Evolutionary conservation across 2,329 filamentous ascomycete genomes (phyloP).

Genomic region (Neofusicoccum parvum): DNA sequence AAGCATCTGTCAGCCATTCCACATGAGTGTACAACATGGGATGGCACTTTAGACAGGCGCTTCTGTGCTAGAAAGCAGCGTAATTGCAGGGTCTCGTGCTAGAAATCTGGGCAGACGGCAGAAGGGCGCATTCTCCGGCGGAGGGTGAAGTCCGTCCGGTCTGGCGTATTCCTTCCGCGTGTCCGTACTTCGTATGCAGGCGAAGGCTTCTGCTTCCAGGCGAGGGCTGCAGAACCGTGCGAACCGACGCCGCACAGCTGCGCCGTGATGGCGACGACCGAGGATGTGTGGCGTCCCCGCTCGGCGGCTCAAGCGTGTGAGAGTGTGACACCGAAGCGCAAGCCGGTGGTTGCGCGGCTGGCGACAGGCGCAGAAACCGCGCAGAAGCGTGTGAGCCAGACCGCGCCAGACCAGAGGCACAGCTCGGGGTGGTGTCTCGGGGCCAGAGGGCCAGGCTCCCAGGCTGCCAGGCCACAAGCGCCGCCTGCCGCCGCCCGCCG

Average conservation of each 20-base stretch:
- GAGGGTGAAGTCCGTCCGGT: background rate
- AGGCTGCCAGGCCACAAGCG: background rate
- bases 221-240: background rate
- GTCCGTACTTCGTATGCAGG: no score
- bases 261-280: background rate
- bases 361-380: conserved; percentile 1
- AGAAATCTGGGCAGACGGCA: no score
- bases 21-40: background rate
- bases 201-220: no score
- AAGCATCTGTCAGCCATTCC: background rate
- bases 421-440: background rate
- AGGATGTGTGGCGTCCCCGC: background rate
- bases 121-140: no score
- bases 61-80: background rate
- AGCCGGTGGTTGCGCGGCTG: background rate
- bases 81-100: background rate
- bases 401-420: background rate
- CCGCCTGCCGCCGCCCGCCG: background rate
- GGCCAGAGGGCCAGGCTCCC: background rate
- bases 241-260: background rate
- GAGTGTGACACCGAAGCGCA: background rate
- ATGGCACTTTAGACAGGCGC: background rate
- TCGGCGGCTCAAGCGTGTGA: background rate
- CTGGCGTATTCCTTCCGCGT: background rate
- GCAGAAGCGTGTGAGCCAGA: background rate